Conservation (phyloP, 495 filamentous ascomycete genomes). For the Xylaria cubensis region DNA sequence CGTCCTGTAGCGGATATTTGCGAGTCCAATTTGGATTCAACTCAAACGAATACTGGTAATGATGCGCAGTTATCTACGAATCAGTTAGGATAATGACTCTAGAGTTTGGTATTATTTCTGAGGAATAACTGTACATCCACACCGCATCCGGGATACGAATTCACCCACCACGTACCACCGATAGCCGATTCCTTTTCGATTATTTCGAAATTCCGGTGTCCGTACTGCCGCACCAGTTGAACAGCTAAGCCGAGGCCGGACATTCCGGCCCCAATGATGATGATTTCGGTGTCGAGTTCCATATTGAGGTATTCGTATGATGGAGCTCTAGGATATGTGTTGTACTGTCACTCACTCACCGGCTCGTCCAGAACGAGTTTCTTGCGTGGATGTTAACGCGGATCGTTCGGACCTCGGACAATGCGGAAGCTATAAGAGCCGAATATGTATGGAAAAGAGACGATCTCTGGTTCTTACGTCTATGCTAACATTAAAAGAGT, state of each 20-base stretch:
- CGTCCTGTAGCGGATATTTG: slow-evolving; percentile 49
- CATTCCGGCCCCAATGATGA: slow-evolving; percentile 65
- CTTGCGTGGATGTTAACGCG: not conserved
- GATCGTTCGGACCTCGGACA: not conserved
- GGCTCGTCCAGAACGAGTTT: not conserved
- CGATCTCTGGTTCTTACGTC: not conserved
- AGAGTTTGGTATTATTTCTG: not conserved
- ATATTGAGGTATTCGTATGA: not conserved
- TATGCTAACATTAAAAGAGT: not conserved
- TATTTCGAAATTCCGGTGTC: slow-evolving; percentile 66
- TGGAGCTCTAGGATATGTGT: not conserved
- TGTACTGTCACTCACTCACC: not conserved
- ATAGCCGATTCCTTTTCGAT: slow-evolving; percentile 66
- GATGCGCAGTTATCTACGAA: slow-evolving; percentile 33
- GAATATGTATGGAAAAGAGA: not conserved
- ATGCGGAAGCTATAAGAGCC: not conserved
- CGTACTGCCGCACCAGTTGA: slow-evolving; percentile 59
- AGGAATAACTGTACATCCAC: slow-evolving; percentile 32
- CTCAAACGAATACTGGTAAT: slow-evolving; percentile 60
- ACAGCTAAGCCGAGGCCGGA: slow-evolving; percentile 69
- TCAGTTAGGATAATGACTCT: slow-evolving; percentile 13
- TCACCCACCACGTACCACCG: slow-evolving; percentile 74
- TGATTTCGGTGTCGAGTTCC: slow-evolving; percentile 32
- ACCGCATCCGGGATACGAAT: slow-evolving; percentile 64
- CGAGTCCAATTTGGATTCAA: slow-evolving; percentile 54